Evolutionary conservation across 768 basidiomycete species (phyloP).

Genomic region (Leccinum broughii): DNA sequence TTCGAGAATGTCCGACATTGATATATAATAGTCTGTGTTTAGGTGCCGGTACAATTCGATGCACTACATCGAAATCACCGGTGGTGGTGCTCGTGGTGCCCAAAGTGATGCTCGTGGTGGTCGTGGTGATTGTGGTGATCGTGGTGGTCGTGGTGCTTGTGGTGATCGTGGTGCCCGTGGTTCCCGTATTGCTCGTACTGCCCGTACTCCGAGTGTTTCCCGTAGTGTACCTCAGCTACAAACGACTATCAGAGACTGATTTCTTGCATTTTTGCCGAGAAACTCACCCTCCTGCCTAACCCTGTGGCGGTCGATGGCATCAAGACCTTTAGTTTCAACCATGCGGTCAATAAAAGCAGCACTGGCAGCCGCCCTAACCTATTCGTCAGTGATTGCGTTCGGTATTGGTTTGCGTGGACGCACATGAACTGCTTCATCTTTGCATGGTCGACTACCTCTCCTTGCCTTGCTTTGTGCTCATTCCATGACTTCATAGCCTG

Average conservation of each 20-base stretch:
- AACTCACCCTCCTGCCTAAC: constrained; percentile 40
- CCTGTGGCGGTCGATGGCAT: constrained; percentile 45
- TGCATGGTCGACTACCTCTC: constrained; percentile 49
- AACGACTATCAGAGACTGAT: not conserved
- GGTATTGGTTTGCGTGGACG: constrained; percentile 33
- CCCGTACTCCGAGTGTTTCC: too few relatives aligned
- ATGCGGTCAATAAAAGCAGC: constrained; percentile 55
- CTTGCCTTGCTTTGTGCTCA: constrained; percentile 49
- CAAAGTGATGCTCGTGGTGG: not conserved
- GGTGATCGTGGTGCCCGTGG: not conserved
- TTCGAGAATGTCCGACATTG: not conserved
- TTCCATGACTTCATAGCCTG: constrained; percentile 68
- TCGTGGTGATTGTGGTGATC: not conserved
- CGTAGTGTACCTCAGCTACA: constrained; percentile 12
- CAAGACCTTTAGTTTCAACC: constrained; percentile 60
- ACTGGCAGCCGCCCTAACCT: constrained; percentile 50
- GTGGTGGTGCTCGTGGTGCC: not conserved
- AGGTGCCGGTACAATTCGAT: not conserved
- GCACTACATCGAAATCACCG: not conserved
- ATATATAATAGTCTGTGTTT: constrained; percentile 10
- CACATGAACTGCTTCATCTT: constrained; percentile 52
- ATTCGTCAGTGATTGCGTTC: not conserved
- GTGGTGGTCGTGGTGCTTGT: not conserved
- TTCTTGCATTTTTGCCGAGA: too few relatives aligned
- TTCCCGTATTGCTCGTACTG: not conserved